Evolutionary conservation across 192 early-diverging fungal genomes (phyloP).

Genomic region (Coemansia sp.): DNA sequence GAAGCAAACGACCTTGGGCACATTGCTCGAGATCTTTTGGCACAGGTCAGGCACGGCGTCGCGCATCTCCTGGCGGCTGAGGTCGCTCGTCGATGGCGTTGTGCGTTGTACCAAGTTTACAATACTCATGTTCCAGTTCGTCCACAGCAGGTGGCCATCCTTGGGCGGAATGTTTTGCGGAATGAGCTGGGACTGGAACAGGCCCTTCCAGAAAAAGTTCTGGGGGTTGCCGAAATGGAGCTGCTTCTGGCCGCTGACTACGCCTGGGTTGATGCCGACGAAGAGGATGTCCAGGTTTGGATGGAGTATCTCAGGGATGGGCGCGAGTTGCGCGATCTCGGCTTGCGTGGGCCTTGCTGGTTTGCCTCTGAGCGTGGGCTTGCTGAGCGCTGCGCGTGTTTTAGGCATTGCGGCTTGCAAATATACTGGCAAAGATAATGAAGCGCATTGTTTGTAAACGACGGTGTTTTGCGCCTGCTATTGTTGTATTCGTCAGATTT

Average conservation of each 20-base stretch:
- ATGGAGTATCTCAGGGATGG: conserved; percentile 47
- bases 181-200: conserved; percentile 65
- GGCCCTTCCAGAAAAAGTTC: conserved; percentile 77
- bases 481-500: background rate
- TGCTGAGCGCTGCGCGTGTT: background rate
- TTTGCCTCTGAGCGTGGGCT: background rate
- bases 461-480: too few species aligned
- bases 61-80: conserved; percentile 62
- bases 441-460: too few species aligned
- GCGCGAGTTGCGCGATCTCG: conserved; percentile 30
- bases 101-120: conserved; percentile 68
- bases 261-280: conserved; percentile 76
- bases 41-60: conserved; percentile 63
- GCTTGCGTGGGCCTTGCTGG: conserved; percentile 1
- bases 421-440: too few species aligned
- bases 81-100: conserved; percentile 60
- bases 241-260: conserved; percentile 59
- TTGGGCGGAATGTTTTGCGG: conserved; percentile 54
- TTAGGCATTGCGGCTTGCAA: background rate
- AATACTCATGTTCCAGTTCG: conserved; percentile 62
- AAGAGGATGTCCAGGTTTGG: conserved; percentile 63
- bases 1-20: conserved; percentile 68
- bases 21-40: conserved; percentile 63
- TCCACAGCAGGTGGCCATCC: conserved; percentile 58
- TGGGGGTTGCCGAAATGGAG: conserved; percentile 73